phyloP scores from a whole-genome alignment of 2,329 filamentous ascomycete species.

The Parafenestella ontariensis region DNA sequence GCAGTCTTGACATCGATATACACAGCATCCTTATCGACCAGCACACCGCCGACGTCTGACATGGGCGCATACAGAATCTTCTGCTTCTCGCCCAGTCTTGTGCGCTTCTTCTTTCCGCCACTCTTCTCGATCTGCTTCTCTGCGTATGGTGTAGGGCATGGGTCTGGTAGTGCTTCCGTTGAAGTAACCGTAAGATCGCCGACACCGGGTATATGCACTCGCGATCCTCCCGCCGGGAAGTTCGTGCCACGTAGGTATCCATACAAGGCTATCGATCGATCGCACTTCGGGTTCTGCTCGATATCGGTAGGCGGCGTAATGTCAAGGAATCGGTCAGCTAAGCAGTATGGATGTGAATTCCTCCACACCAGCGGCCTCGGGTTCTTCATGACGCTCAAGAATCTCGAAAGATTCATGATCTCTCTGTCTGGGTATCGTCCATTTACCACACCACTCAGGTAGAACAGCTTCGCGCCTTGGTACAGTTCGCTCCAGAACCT shows the following conservation, averaged over 20 bases:
- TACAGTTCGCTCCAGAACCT: slow-evolving; percentile 97
- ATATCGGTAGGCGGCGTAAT: slow-evolving; percentile 92
- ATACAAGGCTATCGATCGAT: slow-evolving; percentile 88
- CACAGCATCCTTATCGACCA: slow-evolving; percentile 96
- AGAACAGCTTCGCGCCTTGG: slow-evolving; percentile 95
- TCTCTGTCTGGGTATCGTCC: slow-evolving; percentile 96
- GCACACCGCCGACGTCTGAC: slow-evolving; percentile 94
- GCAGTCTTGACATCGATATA: slow-evolving; percentile 79
- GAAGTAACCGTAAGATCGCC: slow-evolving; percentile 84
- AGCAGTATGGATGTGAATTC: slow-evolving; percentile 91
- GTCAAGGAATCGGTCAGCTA: slow-evolving; percentile 94
- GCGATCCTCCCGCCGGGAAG: slow-evolving; percentile 82
- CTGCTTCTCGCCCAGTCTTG: slow-evolving; percentile 91
- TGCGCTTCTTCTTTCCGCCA: slow-evolving; percentile 79
- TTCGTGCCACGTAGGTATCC: slow-evolving; percentile 96
- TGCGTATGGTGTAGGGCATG: slow-evolving; percentile 91
- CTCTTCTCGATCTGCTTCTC: slow-evolving; percentile 86
- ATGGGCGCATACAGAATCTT: slow-evolving; percentile 96
- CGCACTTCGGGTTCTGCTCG: slow-evolving; percentile 86
- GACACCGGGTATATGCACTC: slow-evolving; percentile 90
- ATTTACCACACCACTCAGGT: slow-evolving; percentile 94
- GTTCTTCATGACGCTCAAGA: slow-evolving; percentile 99
- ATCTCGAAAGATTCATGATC: slow-evolving; percentile 92
- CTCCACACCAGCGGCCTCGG: slow-evolving; percentile 95
- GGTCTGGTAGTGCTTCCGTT: slow-evolving; percentile 89